Conservation (phyloP, 768 basidiomycete species). For the Auricularia auricula-judae region DNA sequence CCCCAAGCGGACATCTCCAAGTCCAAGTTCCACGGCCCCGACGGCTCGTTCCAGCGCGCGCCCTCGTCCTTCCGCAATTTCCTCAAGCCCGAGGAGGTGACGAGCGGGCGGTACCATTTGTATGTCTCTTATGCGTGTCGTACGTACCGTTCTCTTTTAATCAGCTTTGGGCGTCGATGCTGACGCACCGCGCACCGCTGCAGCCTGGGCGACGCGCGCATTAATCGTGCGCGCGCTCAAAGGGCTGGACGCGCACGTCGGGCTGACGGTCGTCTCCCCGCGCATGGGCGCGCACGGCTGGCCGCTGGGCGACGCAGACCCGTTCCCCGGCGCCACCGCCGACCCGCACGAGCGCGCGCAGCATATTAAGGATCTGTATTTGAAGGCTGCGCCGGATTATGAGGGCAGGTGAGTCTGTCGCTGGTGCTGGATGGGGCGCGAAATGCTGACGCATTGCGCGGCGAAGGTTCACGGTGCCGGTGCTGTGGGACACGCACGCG, state of each 20-base stretch:
- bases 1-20: no score
- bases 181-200: constrained; percentile 1
- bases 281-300: constrained; percentile 32
- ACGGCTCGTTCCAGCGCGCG: no score
- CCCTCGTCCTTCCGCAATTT: constrained; percentile 40
- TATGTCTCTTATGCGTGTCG: constrained; percentile 84
- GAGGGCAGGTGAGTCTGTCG: constrained; percentile 12
- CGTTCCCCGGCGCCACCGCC: constrained; percentile 21
- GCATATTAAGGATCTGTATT: constrained; percentile 32
- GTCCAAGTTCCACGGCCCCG: no score
- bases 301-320: constrained; percentile 23
- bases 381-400: constrained; percentile 28
- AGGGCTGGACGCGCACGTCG: constrained; percentile 74
- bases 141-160: constrained; percentile 24
- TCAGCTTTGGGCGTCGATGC: background rate
- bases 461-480: constrained; percentile 22
- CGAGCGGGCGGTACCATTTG: constrained; percentile 43
- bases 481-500: constrained; percentile 33
- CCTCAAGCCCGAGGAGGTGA: constrained; percentile 57
- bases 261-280: constrained; percentile 32
- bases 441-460: no score
- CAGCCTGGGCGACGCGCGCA: constrained; percentile 90
- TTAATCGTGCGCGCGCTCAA: constrained; percentile 86
- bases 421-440: no score
- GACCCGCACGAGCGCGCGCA: constrained; percentile 25